These are phyloP conservation scores for Cyberlindnera galapagoensis DNA, from an alignment of 805 yeast genomes.

Conservation along the genomic window DNA sequence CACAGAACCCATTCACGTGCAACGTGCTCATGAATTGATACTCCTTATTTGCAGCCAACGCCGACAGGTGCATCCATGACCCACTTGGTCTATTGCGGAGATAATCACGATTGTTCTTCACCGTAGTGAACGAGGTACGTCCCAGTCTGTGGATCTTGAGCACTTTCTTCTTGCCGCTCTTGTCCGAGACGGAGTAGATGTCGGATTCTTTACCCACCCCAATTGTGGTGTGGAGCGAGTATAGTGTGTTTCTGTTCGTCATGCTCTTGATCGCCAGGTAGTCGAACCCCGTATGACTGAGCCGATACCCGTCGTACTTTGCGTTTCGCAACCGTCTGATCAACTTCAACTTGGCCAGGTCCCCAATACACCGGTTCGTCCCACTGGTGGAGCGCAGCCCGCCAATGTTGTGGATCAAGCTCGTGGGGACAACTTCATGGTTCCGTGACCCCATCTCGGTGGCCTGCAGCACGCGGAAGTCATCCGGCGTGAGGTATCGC, in stretches of 20 bases:
- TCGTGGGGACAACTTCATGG: slow-evolving; percentile 92
- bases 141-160: slow-evolving; percentile 91
- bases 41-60: slow-evolving; percentile 89
- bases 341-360: slow-evolving; percentile 79
- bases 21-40: slow-evolving; percentile 79
- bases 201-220: slow-evolving; percentile 99
- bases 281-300: slow-evolving; percentile 88
- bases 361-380: slow-evolving; percentile 73
- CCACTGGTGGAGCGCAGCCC: slow-evolving; percentile 70
- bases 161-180: slow-evolving; percentile 59
- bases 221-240: slow-evolving; percentile 77
- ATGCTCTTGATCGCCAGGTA: slow-evolving; percentile 84
- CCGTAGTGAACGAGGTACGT: slow-evolving; percentile 86
- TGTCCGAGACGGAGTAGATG: slow-evolving; percentile 75
- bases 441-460: slow-evolving; percentile 86
- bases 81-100: slow-evolving; percentile 63
- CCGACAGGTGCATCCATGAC: slow-evolving; percentile 89
- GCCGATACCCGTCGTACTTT: slow-evolving; percentile 88
- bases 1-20: slow-evolving; percentile 68
- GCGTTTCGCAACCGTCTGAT: slow-evolving; percentile 80
- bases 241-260: slow-evolving; percentile 64
- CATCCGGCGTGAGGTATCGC: slow-evolving; percentile 89
- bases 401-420: slow-evolving; percentile 72
- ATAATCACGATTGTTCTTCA: slow-evolving; percentile 91
- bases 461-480: slow-evolving; percentile 83